Base-by-base conservation (phyloP, 2,329 filamentous ascomycete species). In the Phoma herbarum region DNA sequence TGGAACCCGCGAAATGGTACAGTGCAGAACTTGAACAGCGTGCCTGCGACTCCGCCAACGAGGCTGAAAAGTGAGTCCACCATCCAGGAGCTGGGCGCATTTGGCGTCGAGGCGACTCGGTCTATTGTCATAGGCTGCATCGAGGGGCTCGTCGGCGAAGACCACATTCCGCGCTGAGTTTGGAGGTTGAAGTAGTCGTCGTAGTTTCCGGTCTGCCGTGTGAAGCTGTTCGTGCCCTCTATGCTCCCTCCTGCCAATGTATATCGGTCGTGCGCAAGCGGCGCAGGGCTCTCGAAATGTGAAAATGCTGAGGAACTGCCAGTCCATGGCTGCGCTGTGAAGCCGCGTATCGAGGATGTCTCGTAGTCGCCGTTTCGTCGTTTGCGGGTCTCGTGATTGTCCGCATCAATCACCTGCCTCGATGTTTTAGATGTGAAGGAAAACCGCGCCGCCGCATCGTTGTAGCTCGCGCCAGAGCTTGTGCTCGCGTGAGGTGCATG, bases 1-100 rank as follows among this genome's bases (percentile, higher is more conserved):
- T 93, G 88, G 75, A 97, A 97, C 0, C 93, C 93, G 53, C 85
- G 85, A 71, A 97, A 96, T 0, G 90, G 86, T 23, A 81, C 86
- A 0, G 81, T 80, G 80, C 93, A 97, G 69, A 97, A 95, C 66
- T 93, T 86, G 85, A 92, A 93, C 0, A 96, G 87, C 70, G 89
- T 94, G 18, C 91, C 90, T 1, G 90, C 86, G 3, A 90, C 86
- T 26, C 83, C 86, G 1, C 87, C 87, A 8, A 91, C 83, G 0
- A 90, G 83, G 39, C 80, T 84, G 29, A 91, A 79, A 5, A 90
- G 84, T 47, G 69, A 68, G 23, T 67, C 59, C 31, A 73, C 73
- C 68, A 76, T 75, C 57, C 57, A 59, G 12, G 55, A 53, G 25
- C 29, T 58, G 44, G 62, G 59, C 3, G 53, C 66, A 29, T 59